phyloP scores from a whole-genome alignment of 441 rosid genomes.

The Syzygium syzygioides region DNA sequence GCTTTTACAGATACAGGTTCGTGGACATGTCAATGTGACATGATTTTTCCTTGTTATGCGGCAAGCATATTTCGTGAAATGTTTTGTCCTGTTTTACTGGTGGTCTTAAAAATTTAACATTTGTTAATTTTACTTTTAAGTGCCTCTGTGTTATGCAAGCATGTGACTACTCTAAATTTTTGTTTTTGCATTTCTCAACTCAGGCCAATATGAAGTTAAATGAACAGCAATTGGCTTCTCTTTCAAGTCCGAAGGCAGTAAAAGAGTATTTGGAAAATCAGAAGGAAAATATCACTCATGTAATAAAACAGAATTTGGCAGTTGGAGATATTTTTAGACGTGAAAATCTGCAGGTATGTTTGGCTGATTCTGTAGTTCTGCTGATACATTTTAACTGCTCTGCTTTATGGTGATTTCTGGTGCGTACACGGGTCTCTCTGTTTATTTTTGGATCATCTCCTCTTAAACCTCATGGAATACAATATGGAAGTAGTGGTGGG shows the following conservation, averaged over 20 bases:
- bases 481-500: neutral
- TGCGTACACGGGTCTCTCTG: neutral
- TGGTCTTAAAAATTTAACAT: neutral
- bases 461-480: neutral
- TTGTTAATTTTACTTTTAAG: neutral
- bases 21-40: neutral
- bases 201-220: conserved; percentile 76
- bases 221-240: conserved; percentile 73
- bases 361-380: neutral
- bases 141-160: neutral
- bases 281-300: conserved; percentile 54
- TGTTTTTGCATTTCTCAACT: neutral
- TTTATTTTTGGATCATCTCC: neutral
- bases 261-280: conserved; percentile 69
- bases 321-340: conserved; percentile 91
- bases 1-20: conserved; percentile 81
- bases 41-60: neutral
- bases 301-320: conserved; percentile 83
- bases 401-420: neutral
- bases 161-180: neutral
- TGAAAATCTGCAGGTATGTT: conserved; percentile 70
- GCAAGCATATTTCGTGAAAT: neutral
- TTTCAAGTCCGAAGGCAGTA: conserved; percentile 84
- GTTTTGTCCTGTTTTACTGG: neutral
- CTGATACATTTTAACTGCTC: neutral